Conservation (phyloP, 495 filamentous ascomycete species). For the Immersiella caudata region DNA sequence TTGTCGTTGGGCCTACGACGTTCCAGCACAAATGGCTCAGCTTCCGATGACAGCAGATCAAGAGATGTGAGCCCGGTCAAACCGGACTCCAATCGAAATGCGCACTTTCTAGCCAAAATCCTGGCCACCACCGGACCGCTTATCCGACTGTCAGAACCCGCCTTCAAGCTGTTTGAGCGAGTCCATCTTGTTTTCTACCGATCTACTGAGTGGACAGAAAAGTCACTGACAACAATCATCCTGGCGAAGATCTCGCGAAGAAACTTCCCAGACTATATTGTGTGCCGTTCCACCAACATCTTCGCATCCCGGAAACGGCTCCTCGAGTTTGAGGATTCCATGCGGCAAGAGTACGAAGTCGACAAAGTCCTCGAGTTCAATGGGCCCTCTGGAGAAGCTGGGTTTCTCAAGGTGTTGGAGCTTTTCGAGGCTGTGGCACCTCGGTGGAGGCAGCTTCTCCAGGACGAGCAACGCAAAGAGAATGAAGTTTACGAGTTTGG, state of each 20-base stretch:
- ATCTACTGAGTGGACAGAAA: constrained; percentile 96
- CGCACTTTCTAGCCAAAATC: constrained; percentile 66
- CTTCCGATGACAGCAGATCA: constrained; percentile 22
- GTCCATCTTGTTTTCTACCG: constrained; percentile 95
- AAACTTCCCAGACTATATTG: constrained; percentile 89
- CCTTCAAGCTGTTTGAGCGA: constrained; percentile 86
- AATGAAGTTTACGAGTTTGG: constrained; percentile 77
- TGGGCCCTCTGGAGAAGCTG: constrained; percentile 67
- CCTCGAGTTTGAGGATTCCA: constrained; percentile 85
- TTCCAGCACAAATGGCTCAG: constrained; percentile 51
- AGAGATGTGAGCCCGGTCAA: constrained; percentile 22
- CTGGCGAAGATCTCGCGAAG: constrained; percentile 82
- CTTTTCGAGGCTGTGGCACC: constrained; percentile 76
- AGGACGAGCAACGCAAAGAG: constrained; percentile 80
- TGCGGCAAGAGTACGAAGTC: constrained; percentile 79
- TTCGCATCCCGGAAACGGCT: constrained; percentile 75
- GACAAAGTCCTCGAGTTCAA: constrained; percentile 86
- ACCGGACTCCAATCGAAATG: constrained; percentile 44
- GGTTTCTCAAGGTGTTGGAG: constrained; percentile 61
- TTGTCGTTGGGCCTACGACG: constrained; percentile 60
- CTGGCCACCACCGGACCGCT: constrained; percentile 78
- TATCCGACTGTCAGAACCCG: constrained; percentile 72
- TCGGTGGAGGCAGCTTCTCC: constrained; percentile 74
- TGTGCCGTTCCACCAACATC: constrained; percentile 87
- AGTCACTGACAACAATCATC: constrained; percentile 93